Base-by-base conservation (phyloP, 352 stramenopile genomes). In the Phytophthora tentaculata region DNA sequence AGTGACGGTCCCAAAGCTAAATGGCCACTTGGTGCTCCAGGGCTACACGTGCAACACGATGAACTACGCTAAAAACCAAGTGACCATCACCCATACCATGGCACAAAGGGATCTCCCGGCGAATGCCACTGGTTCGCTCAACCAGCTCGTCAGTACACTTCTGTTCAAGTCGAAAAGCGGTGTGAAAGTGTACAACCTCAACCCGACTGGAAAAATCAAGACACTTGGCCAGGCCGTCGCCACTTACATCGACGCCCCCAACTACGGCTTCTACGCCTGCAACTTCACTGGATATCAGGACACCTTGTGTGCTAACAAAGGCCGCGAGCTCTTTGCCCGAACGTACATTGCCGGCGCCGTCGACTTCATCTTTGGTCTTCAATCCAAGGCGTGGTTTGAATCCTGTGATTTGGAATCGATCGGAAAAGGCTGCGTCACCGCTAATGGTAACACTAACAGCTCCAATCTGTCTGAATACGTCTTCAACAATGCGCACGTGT, bases 101-200 rank as follows among this genome's bases (percentile, higher is more conserved):
- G 56, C 56, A 5, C 49, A 65, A 26, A 51, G n/a, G 5, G 63
- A 66, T 22, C 26, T 66, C 6, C 44, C 56, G 28, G 14, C 56
- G 22, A 43, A 71, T 20, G 19, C 22, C 5, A 50, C 28, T 0
- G 39, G 17, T 5, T 16, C 17, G 8, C 56, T 37, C 28, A 71
- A 71, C 41, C 16, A 43, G 9, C 32, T 65, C 9, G 50, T 60
- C 13, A 70, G 63, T 20, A 71, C 63, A 1, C 32, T 71, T 41
- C 20, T 37, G 12, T 43, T 71, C 48, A 71, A 61, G 10, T 56
- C 63, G 9, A 55, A 48, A 17, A 65, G n/a, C 3, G 54, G 54
- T 22, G 49, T 64, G 8, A 65, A 61, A 41, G 41, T 71, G 16
- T 71, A 71, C 56, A 71, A 65, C 23, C 32, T 70, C 45, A 56